Percentiles rank a stretch among this genome's conserved stretches.
These are phyloP conservation scores for Emericellopsis atlantica DNA, from an alignment of 2,329 filamentous ascomycete species.

Conservation along the genomic window DNA sequence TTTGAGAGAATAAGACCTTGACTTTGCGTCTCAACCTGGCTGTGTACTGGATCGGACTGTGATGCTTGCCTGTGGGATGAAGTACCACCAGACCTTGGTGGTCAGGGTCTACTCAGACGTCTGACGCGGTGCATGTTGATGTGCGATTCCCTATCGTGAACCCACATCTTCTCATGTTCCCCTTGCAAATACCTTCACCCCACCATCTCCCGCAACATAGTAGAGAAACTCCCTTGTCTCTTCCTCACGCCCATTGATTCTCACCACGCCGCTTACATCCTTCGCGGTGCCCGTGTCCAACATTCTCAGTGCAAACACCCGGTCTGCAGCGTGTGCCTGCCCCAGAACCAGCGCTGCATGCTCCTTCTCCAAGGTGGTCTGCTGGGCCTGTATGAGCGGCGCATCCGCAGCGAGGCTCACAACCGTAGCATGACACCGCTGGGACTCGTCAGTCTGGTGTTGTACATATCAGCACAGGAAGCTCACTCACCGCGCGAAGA, in stretches of 20 bases:
- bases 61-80: too few species aligned
- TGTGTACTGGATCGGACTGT: background rate
- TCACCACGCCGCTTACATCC: conserved; percentile 81
- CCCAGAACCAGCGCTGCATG: conserved; percentile 60
- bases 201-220: conserved; percentile 66
- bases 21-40: background rate
- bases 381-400: conserved; percentile 49
- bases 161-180: conserved; percentile 27
- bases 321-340: conserved; percentile 62
- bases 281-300: conserved; percentile 80
- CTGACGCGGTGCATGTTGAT: too few species aligned
- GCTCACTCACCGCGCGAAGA: conserved; percentile 47
- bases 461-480: background rate
- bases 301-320: conserved; percentile 58
- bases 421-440: conserved; percentile 54
- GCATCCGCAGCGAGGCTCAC: conserved; percentile 61
- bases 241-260: conserved; percentile 39
- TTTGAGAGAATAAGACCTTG: background rate
- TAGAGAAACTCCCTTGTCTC: conserved; percentile 57
- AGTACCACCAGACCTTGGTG: too few species aligned
- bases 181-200: conserved; percentile 73
- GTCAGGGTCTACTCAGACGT: too few species aligned
- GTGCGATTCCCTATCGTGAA: too few species aligned
- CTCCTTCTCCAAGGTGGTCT: conserved; percentile 55
- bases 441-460: background rate